phyloP scores from a whole-genome alignment of 2,329 filamentous ascomycete species.

The Eurotiales sp. region DNA sequence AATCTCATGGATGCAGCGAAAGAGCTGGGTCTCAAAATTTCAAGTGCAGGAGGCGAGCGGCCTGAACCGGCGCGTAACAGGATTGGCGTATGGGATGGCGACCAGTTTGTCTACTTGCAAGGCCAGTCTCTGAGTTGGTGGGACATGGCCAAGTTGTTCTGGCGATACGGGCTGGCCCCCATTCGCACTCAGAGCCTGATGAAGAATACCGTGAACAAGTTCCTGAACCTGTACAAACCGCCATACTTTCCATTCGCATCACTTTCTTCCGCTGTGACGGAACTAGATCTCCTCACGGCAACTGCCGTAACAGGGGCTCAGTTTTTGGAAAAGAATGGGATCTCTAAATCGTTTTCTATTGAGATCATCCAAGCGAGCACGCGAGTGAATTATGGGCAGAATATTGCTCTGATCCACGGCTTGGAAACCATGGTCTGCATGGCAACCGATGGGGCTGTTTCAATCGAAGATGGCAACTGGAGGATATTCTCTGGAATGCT shows the following conservation, averaged over 20 bases:
- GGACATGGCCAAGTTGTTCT: constrained; percentile 73
- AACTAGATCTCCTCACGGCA: constrained; percentile 62
- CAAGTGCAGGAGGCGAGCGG: constrained; percentile 47
- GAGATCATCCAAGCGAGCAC: constrained; percentile 90
- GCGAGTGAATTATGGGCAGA: constrained; percentile 91
- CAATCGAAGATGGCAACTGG: constrained; percentile 86
- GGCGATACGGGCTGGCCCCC: constrained; percentile 80
- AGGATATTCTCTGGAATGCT: constrained; percentile 86
- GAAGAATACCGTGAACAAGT: constrained; percentile 65
- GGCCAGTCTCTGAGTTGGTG: constrained; percentile 67
- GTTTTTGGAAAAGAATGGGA: constrained; percentile 64
- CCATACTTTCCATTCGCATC: constrained; percentile 82
- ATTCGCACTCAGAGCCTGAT: constrained; percentile 70
- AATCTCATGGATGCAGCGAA: constrained; percentile 73
- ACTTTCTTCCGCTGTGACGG: constrained; percentile 63
- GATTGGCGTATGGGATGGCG: constrained; percentile 81
- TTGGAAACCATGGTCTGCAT: constrained; percentile 89
- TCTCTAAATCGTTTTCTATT: constrained; percentile 64
- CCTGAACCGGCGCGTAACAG: constrained; percentile 45
- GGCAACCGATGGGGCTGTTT: constrained; percentile 77
- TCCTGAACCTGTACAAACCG: constrained; percentile 73
- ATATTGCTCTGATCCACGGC: constrained; percentile 80
- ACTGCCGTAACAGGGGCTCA: constrained; percentile 71
- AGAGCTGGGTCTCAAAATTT: constrained; percentile 64
- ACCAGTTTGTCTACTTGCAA: constrained; percentile 66